Conservation (phyloP, 192 early-diverging fungal genomes). For the Backusella westeae region DNA sequence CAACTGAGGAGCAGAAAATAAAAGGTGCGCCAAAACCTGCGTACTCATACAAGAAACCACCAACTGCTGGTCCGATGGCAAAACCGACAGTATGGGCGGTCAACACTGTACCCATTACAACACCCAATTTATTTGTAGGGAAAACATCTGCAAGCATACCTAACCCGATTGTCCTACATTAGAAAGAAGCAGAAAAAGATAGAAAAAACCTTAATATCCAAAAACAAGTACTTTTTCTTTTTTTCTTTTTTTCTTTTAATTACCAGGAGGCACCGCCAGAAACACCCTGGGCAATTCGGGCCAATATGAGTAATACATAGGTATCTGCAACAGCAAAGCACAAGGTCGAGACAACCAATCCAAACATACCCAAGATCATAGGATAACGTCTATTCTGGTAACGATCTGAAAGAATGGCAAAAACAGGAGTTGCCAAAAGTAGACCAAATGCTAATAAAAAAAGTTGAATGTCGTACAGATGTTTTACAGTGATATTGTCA, state of each 20-base stretch:
- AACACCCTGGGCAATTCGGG: constrained; percentile 69
- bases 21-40: constrained; percentile 68
- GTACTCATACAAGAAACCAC: constrained; percentile 63
- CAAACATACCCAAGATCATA: constrained; percentile 70
- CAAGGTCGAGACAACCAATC: constrained; percentile 60
- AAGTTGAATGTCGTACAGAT: not conserved
- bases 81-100: constrained; percentile 67
- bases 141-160: constrained; percentile 75
- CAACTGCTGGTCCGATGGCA: constrained; percentile 66
- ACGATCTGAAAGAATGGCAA: constrained; percentile 70
- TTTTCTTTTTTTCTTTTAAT: constrained; percentile 5
- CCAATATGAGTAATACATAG: constrained; percentile 64
- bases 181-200: not conserved
- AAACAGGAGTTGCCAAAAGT: constrained; percentile 60
- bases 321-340: constrained; percentile 63
- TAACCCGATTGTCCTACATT: constrained; percentile 59
- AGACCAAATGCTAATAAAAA: constrained; percentile 54
- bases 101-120: constrained; percentile 72
- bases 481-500: not conserved
- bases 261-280: constrained; percentile 74
- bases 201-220: not conserved
- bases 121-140: constrained; percentile 55
- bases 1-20: constrained; percentile 63
- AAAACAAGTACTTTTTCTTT: not conserved
- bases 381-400: constrained; percentile 71